phyloP scores from a whole-genome alignment of 495 filamentous ascomycete genomes.

The Clohesyomyces aquaticus region DNA sequence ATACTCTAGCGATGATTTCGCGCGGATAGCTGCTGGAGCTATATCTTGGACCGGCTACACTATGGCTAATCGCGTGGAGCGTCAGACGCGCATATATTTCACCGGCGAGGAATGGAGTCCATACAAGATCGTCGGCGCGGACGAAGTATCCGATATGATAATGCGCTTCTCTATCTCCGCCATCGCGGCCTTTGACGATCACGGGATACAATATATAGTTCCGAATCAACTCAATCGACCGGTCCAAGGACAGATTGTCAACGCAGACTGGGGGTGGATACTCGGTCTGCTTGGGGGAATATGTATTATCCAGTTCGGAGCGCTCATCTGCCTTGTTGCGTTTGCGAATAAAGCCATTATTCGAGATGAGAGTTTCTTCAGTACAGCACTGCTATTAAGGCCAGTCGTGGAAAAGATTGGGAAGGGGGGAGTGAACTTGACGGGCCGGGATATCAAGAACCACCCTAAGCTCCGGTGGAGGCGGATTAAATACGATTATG shows the following conservation, averaged over 20 bases:
- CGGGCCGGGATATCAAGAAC: conserved; percentile 35
- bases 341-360: conserved; percentile 38
- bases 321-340: conserved; percentile 27
- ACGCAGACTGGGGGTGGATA: conserved; percentile 35
- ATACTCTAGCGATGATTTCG: conserved; percentile 33
- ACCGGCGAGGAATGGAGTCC: conserved; percentile 31
- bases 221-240: conserved; percentile 24
- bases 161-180: conserved; percentile 34
- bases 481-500: conserved; percentile 38
- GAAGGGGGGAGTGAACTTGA: conserved; percentile 32
- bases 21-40: conserved; percentile 30
- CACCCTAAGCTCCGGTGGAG: conserved; percentile 27
- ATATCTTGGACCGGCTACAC: conserved; percentile 37
- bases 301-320: conserved; percentile 30
- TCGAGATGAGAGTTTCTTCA: conserved; percentile 36
- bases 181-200: conserved; percentile 37
- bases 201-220: conserved; percentile 25
- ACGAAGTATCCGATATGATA: conserved; percentile 28
- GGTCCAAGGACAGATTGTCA: conserved; percentile 30
- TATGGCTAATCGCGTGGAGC: conserved; percentile 5
- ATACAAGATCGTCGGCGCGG: conserved; percentile 10
- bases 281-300: conserved; percentile 28
- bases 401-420: conserved; percentile 35
- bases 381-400: conserved; percentile 34
- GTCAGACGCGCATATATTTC: conserved; percentile 23